Conservation (phyloP, 2,329 filamentous ascomycete genomes). For the Beauveria rudraprayagi region DNA sequence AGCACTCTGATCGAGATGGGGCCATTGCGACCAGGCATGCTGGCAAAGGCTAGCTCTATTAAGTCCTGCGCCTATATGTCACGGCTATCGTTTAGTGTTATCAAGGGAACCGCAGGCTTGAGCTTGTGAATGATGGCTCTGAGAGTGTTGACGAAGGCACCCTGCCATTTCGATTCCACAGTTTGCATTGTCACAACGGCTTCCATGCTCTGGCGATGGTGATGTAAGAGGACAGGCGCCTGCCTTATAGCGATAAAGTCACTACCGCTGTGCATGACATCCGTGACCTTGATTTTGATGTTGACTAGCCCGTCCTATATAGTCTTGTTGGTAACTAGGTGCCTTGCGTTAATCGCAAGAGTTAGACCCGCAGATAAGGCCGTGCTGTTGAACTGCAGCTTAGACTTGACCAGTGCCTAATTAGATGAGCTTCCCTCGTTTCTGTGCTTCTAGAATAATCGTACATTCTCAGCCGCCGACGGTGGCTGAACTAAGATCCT, state of each 20-base stretch:
- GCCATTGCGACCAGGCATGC: slow-evolving; percentile 25
- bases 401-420: neutral
- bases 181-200: neutral
- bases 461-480: neutral
- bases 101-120: neutral
- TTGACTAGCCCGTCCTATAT: neutral
- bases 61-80: slow-evolving; percentile 30
- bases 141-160: neutral
- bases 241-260: slow-evolving; percentile 7
- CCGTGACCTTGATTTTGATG: neutral
- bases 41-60: slow-evolving; percentile 25
- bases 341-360: neutral
- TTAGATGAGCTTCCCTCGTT: neutral
- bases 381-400: neutral
- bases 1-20: slow-evolving; percentile 22
- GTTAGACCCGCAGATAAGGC: neutral
- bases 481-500: neutral
- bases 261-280: neutral
- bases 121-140: neutral
- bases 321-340: neutral
- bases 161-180: neutral
- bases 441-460: neutral
- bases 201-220: slow-evolving; percentile 5
- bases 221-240: slow-evolving; percentile 9
- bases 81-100: neutral